A percentile compares a stretch with the other conserved stretches of the same genome.
phyloP scores from a whole-genome alignment of 805 yeast genomes.

The Saturnispora sanitii region DNA sequence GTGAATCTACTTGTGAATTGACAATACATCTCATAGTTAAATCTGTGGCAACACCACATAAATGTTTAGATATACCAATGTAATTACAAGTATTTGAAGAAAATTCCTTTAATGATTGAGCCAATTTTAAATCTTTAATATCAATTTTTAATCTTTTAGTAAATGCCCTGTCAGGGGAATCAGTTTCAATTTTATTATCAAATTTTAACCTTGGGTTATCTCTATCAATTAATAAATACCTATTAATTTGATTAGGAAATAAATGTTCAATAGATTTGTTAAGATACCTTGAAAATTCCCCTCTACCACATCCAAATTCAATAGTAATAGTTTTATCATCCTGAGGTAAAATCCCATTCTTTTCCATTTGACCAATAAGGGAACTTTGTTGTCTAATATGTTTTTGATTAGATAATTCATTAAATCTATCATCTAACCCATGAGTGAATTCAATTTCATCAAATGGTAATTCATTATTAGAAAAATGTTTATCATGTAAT shows the following conservation, averaged over 20 bases:
- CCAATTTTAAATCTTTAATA: slow-evolving; percentile 63
- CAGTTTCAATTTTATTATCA: slow-evolving; percentile 58
- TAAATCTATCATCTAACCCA: slow-evolving; percentile 36
- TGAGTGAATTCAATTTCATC: slow-evolving; percentile 17
- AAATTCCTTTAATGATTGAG: slow-evolving; percentile 30
- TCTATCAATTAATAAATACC: slow-evolving; percentile 61
- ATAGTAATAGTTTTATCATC: slow-evolving; percentile 32
- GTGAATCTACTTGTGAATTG: slow-evolving; percentile 15
- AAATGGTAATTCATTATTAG: slow-evolving; percentile 9
- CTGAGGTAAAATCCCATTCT: slow-evolving; percentile 29
- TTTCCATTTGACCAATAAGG: slow-evolving; percentile 55
- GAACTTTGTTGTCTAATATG: slow-evolving; percentile 82
- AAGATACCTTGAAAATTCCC: slow-evolving; percentile 66
- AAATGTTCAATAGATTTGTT: slow-evolving; percentile 25
- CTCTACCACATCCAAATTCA: slow-evolving; percentile 91
- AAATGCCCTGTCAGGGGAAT: slow-evolving; percentile 27
- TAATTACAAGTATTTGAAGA: slow-evolving; percentile 8
- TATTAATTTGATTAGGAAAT: slow-evolving; percentile 5
- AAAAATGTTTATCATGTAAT: slow-evolving; percentile 11
- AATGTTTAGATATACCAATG: slow-evolving; percentile 74
- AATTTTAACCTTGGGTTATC: slow-evolving; percentile 69
- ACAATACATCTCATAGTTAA: slow-evolving; percentile 59
- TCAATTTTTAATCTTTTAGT: slow-evolving; percentile 54
- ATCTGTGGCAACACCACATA: slow-evolving; percentile 94
- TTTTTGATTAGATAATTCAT: slow-evolving; percentile 47